These are phyloP conservation scores for Wallacemonas rigidus DNA, from an alignment of 208 protist genomes.

Conservation along the genomic window DNA sequence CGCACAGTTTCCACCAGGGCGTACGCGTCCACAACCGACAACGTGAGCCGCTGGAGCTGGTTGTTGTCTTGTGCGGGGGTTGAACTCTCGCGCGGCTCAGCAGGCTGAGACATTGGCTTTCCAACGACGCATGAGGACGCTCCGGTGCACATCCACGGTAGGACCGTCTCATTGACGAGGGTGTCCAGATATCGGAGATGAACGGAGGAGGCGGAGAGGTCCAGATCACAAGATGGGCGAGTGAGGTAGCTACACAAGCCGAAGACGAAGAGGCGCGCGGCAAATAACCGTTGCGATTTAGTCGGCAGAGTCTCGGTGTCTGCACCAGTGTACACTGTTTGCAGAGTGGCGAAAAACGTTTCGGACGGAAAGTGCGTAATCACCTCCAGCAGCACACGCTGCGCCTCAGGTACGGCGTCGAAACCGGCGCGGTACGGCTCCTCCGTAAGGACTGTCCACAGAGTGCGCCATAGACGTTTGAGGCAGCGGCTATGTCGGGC, in stretches of 20 bases:
- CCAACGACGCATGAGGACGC: too few species aligned
- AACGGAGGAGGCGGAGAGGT: too few species aligned
- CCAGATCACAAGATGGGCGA: not conserved
- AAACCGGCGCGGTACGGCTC: slow-evolving; percentile 16
- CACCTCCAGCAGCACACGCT: slow-evolving; percentile 47
- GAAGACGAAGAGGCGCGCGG: slow-evolving; percentile 22
- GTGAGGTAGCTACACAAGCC: slow-evolving; percentile 21
- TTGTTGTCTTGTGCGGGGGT: not conserved
- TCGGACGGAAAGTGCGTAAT: slow-evolving; percentile 35
- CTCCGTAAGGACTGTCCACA: slow-evolving; percentile 27
- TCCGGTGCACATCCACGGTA: not conserved
- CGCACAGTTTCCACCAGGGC: slow-evolving; percentile 1
- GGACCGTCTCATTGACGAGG: not conserved
- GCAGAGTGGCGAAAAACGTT: slow-evolving; percentile 23
- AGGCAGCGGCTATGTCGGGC: not conserved
- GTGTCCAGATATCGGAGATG: not conserved
- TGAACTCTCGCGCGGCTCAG: too few species aligned
- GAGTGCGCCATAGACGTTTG: slow-evolving; percentile 16
- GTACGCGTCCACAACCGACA: slow-evolving; percentile 23
- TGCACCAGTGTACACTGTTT: not conserved
- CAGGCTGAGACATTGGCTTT: too few species aligned
- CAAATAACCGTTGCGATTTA: not conserved
- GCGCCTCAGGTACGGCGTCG: slow-evolving; percentile 24
- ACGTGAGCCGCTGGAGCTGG: slow-evolving; percentile 10
- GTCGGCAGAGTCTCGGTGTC: not conserved